These are phyloP conservation scores for Cutaneotrichosporon sp. DNA, from an alignment of 1,284 basidiomycete genomes.

Conservation along the genomic window DNA sequence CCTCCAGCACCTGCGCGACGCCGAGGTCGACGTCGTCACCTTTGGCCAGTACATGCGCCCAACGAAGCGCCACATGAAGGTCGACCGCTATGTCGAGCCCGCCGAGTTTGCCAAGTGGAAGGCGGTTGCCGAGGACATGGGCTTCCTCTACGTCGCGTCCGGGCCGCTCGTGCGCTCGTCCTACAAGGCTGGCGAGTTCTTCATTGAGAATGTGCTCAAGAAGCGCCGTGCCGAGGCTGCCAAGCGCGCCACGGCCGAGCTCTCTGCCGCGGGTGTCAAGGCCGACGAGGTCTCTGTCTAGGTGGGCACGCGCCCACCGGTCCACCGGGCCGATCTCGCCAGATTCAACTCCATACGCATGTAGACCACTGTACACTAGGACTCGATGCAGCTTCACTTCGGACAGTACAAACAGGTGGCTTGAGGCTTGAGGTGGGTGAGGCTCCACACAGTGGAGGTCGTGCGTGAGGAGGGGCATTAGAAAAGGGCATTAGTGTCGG, in stretches of 20 bases:
- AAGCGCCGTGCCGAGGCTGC: conserved; percentile 49
- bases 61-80: conserved; percentile 99
- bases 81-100: conserved; percentile 92
- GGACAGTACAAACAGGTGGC: too few relatives aligned
- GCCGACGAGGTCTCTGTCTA: conserved; percentile 1
- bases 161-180: conserved; percentile 94
- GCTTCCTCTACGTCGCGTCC: conserved; percentile 96
- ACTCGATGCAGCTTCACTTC: background rate
- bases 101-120: conserved; percentile 93
- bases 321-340: background rate
- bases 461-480: background rate
- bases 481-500: background rate
- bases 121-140: conserved; percentile 82
- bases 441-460: too few relatives aligned
- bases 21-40: conserved; percentile 94
- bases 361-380: conserved; percentile 1
- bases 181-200: conserved; percentile 96
- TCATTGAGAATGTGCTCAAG: conserved; percentile 81
- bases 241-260: conserved; percentile 36
- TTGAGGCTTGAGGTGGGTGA: too few relatives aligned
- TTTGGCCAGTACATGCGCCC: conserved; percentile 99
- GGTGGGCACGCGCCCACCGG: background rate
- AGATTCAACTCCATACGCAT: background rate
- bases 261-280: conserved; percentile 26
- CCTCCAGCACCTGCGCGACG: conserved; percentile 81